Conservation (phyloP, 2,329 filamentous ascomycete species). For the Cylindrodendrum hubeiense region DNA sequence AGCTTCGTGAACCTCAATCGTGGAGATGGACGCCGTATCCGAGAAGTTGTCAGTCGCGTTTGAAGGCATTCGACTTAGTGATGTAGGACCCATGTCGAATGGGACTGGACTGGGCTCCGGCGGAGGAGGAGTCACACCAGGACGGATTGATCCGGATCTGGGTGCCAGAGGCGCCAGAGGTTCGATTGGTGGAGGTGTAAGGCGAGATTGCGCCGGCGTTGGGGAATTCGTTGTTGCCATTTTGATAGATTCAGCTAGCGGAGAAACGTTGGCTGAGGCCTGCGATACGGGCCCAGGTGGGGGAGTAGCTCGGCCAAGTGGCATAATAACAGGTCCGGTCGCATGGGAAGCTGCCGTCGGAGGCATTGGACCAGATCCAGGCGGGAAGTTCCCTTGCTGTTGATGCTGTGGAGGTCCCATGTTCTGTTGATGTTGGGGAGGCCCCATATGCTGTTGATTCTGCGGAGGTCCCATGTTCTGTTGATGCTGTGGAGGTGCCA, state of each 20-base stretch:
- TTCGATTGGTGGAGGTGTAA: not conserved
- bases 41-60: conserved; percentile 38
- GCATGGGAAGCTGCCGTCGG: not conserved
- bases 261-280: conserved; percentile 1
- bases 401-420: too few species aligned
- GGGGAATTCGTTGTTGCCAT: conserved; percentile 1
- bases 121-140: conserved; percentile 8
- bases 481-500: too few species aligned
- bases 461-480: too few species aligned
- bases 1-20: conserved; percentile 42
- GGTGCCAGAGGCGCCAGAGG: not conserved
- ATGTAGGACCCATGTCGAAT: conserved; percentile 26
- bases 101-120: conserved; percentile 32
- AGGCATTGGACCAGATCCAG: not conserved
- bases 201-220: not conserved
- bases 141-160: not conserved
- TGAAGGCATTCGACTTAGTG: conserved; percentile 32
- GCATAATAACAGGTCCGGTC: not conserved
- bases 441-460: too few species aligned
- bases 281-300: conserved; percentile 6
- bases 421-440: too few species aligned
- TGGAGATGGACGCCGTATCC: conserved; percentile 41
- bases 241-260: not conserved
- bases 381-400: conserved; percentile 3
- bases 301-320: not conserved